Base-by-base conservation (phyloP, 345 rosid genomes). In the Populus euphratica region DNA sequence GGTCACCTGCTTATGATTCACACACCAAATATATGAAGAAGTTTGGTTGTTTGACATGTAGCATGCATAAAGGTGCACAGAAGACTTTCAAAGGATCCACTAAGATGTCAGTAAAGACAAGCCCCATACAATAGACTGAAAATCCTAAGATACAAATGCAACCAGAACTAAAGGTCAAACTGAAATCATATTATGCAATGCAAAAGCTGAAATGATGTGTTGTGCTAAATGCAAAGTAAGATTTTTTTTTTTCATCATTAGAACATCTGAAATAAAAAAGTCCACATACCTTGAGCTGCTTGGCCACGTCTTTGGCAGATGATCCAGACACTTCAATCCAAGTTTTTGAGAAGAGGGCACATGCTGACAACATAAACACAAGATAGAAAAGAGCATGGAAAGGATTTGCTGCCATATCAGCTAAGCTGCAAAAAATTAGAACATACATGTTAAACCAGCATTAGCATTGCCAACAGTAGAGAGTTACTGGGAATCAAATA, bases 261-360 rank as follows among this genome's bases (percentile, higher is more conserved):
- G 21, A 18, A 29, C 27, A 70, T 70, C 11, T 7, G 69, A 27
- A 21, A 66, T 47, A 61, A 6, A 38, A 54, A 23, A 6, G 18
- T 14, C 68, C 54, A 43, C 68, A 41, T 85, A 90, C 97, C 93
- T 91, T 92, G 44, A 92, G 95, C 86, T 92, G 97, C 86, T 89
- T 92, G 68, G 97, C 95, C 64, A 92, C 97, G 75, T 92, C 95
- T 80, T 64, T 90, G 10, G 97, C 97, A 62, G 95, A 90, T 41
- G 97, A 92, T 39, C 97, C 97, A 41, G 95, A 92, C 70, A 92
- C 97, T 79, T 92, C 97, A 81, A 92, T 92, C 97, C 97, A 92
- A 61, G 97, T 90, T 81, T 92, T 92, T 69, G 97, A 92, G 88
- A 92, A 92, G 44, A 92, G 85, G 18, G 97, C 97, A 79, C 97